Conservation (phyloP, 2,329 filamentous ascomycete genomes). For the Colletotrichum sp. region DNA sequence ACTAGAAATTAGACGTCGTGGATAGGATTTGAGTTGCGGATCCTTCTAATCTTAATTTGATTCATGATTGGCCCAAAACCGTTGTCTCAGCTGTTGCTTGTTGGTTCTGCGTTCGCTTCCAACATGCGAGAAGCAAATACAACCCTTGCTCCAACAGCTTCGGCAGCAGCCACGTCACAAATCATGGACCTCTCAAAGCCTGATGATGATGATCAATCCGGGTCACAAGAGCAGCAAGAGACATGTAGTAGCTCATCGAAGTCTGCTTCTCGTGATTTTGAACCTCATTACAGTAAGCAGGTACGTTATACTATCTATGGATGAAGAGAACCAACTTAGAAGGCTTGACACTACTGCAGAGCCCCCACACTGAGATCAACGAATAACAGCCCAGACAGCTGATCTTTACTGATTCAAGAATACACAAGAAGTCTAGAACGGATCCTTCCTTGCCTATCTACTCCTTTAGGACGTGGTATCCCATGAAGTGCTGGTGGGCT, state of each 20-base stretch:
- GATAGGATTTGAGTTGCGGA: neutral
- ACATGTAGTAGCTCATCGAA: neutral
- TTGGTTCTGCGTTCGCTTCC: neutral
- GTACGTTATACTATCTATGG: neutral
- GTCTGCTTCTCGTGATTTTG: rapidly evolving
- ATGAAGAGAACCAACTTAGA: neutral
- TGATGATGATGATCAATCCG: neutral
- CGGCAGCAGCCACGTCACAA: neutral
- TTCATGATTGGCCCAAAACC: neutral
- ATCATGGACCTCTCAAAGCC: rapidly evolving
- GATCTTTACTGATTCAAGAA: neutral
- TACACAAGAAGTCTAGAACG: neutral
- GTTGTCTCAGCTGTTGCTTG: neutral
- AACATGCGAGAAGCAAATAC: neutral
- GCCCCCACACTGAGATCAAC: neutral
- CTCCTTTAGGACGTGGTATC: neutral
- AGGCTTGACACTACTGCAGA: neutral
- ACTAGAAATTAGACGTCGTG: neutral
- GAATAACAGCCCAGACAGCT: neutral
- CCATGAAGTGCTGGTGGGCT: neutral
- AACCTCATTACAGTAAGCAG: rapidly evolving
- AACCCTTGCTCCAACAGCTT: neutral
- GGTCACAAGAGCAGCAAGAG: neutral
- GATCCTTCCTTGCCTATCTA: neutral
- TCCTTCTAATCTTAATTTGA: neutral